These are phyloP conservation scores for Cronartium quercuum DNA, from an alignment of 1,284 basidiomycete species.

Conservation along the genomic window DNA sequence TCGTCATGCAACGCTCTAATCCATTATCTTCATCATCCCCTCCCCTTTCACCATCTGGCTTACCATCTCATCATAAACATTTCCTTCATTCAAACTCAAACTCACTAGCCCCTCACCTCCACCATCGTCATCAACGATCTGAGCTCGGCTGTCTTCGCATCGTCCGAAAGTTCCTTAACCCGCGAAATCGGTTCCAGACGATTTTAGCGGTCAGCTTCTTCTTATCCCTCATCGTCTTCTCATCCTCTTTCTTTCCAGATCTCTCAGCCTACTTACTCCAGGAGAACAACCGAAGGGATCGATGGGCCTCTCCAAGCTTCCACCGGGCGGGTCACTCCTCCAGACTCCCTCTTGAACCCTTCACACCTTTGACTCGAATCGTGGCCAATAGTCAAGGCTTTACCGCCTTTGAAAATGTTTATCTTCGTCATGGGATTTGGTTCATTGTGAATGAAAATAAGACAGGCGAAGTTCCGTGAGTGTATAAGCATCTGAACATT, in stretches of 20 bases:
- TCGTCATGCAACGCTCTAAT: too few species aligned
- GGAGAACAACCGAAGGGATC: neutral
- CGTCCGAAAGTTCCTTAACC: neutral
- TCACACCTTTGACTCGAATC: neutral
- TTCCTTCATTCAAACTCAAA: too few species aligned
- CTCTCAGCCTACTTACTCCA: neutral
- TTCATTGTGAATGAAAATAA: conserved; percentile 49
- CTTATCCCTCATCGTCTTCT: neutral
- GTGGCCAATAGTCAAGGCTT: conserved; percentile 66
- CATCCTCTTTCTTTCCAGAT: neutral
- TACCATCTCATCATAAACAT: too few species aligned
- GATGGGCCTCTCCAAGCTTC: neutral
- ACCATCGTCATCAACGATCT: neutral
- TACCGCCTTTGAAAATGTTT: conserved; percentile 69
- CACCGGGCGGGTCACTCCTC: neutral
- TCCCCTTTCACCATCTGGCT: too few species aligned
- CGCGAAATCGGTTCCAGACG: neutral
- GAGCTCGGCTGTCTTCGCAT: neutral
- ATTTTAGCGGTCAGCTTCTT: neutral
- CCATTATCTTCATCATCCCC: too few species aligned
- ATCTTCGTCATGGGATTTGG: conserved; percentile 52
- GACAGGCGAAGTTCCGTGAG: neutral
- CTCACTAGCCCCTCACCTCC: neutral
- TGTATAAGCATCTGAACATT: too few species aligned
- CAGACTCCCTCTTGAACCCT: neutral